Conservation (phyloP, 306 rosid genomes). For the Quillaja saponaria region DNA sequence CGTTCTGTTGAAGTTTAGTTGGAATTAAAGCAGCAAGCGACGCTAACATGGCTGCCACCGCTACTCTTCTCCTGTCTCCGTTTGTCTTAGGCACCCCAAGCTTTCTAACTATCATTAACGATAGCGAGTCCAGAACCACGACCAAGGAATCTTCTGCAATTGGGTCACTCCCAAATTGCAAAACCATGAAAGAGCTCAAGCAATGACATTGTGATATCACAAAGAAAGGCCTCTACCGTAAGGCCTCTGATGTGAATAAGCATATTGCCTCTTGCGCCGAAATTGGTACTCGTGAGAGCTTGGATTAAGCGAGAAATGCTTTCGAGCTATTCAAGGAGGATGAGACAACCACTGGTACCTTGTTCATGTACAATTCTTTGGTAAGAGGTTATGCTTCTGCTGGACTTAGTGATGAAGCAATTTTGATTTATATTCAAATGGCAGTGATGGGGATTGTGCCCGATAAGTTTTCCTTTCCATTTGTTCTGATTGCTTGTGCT, state of each 20-base stretch:
- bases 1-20: no score
- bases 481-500: constrained; percentile 59
- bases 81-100: constrained; percentile 36
- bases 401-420: constrained; percentile 54
- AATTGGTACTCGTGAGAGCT: constrained; percentile 60
- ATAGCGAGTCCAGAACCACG: constrained; percentile 34
- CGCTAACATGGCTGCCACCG: no score
- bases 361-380: constrained; percentile 56
- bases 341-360: constrained; percentile 12
- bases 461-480: constrained; percentile 71
- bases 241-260: constrained; percentile 39
- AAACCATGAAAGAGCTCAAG: constrained; percentile 57
- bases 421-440: constrained; percentile 52
- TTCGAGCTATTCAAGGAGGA: constrained; percentile 41
- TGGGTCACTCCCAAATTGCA: constrained; percentile 43
- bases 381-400: constrained; percentile 66
- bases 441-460: constrained; percentile 51
- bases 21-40: no score
- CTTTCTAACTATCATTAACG: constrained; percentile 32
- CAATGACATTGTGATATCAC: constrained; percentile 56
- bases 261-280: constrained; percentile 46
- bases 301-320: constrained; percentile 48
- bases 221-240: constrained; percentile 53
- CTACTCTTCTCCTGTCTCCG: no score
- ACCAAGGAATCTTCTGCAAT: constrained; percentile 22